phyloP scores from a whole-genome alignment of 768 basidiomycete genomes.

The Russula olivacea region DNA sequence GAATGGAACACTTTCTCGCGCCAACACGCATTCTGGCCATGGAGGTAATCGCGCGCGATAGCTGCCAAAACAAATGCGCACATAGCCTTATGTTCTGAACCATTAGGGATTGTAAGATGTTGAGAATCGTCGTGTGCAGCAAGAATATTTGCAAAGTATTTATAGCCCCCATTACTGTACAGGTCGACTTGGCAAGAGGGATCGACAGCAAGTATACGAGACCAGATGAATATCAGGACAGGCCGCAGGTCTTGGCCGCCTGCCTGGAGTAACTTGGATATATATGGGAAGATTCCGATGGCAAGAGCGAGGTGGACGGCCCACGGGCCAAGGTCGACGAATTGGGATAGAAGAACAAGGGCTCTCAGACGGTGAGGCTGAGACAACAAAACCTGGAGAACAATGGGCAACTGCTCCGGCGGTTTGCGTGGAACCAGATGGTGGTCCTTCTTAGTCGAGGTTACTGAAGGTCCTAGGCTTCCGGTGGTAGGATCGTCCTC shows the following conservation, averaged over 20 bases:
- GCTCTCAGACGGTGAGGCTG: constrained; percentile 94
- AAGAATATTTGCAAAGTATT: constrained; percentile 78
- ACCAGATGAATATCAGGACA: constrained; percentile 98
- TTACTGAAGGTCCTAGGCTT: constrained; percentile 9
- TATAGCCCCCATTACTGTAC: constrained; percentile 75
- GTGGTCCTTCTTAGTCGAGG: constrained; percentile 27
- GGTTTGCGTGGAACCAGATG: constrained; percentile 82
- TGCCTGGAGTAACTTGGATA: constrained; percentile 91
- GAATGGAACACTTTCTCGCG: constrained; percentile 77
- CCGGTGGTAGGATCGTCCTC: constrained; percentile 31
- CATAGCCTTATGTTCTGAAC: constrained; percentile 96
- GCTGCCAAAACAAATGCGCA: constrained; percentile 93
- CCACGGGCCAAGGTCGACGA: constrained; percentile 98
- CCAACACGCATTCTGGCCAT: constrained; percentile 83
- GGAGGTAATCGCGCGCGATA: constrained; percentile 82
- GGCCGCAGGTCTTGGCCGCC: constrained; percentile 94
- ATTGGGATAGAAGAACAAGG: constrained; percentile 91
- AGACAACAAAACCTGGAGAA: constrained; percentile 93
- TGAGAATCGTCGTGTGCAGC: constrained; percentile 56
- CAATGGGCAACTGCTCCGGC: constrained; percentile 95
- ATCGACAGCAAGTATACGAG: constrained; percentile 95
- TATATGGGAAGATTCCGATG: constrained; percentile 98
- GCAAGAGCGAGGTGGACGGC: constrained; percentile 93
- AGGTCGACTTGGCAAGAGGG: constrained; percentile 87
- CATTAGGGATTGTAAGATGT: constrained; percentile 69